phyloP scores from a whole-genome alignment of 768 basidiomycete genomes.

The Mycena vitilis region DNA sequence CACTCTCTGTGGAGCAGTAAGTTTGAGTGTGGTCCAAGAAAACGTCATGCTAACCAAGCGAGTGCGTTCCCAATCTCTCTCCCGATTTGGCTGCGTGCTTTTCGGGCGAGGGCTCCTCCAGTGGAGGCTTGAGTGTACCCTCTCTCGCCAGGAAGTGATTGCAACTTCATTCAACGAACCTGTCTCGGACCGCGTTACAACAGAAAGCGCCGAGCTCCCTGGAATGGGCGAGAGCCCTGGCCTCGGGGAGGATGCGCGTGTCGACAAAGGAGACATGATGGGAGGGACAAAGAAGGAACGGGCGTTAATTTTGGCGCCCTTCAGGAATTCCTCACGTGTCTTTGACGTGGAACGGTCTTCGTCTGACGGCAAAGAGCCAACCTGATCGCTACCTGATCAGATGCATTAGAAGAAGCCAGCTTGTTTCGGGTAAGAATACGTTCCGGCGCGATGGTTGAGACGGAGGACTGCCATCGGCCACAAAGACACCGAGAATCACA shows the following conservation, averaged over 20 bases:
- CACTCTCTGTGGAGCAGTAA: constrained; percentile 10
- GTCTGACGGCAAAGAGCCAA: too few species aligned
- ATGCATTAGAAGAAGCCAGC: too few species aligned
- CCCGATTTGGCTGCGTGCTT: background rate
- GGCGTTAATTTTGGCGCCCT: background rate
- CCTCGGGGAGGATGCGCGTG: constrained; percentile 17
- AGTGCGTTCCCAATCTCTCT: constrained; percentile 20
- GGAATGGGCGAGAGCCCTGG: background rate
- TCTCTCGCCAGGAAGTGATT: background rate
- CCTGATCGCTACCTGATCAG: too few species aligned
- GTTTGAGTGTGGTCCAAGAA: too few species aligned
- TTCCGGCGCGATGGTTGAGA: too few species aligned
- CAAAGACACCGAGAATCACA: too few species aligned
- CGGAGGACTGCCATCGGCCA: too few species aligned
- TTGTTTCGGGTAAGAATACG: too few species aligned
- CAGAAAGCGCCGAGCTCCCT: background rate
- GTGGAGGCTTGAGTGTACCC: background rate
- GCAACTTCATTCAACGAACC: background rate
- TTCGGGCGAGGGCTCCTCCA: background rate
- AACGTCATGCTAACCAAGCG: background rate
- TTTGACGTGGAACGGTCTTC: too few species aligned
- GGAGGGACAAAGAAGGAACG: background rate
- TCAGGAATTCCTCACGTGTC: too few species aligned
- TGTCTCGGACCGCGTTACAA: background rate
- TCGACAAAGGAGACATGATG: background rate